A percentile compares a stretch with the other conserved stretches of the same genome.
phyloP scores from a whole-genome alignment of 2,329 filamentous ascomycete species.

The Dactylonectria macrodidyma region DNA sequence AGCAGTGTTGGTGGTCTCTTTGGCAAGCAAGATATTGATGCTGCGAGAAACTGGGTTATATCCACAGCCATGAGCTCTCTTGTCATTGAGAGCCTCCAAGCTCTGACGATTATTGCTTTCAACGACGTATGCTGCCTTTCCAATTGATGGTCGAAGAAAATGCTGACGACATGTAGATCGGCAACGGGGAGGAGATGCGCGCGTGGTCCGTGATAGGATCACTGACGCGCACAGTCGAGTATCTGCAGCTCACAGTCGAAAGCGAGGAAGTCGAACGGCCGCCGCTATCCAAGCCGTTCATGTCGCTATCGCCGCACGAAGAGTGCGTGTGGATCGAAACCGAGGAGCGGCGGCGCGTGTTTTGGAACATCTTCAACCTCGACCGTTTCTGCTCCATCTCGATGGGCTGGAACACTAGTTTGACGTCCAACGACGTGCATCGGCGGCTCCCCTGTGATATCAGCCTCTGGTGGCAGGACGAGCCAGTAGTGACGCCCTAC shows the following conservation, averaged over 20 bases:
- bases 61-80: slow-evolving; percentile 51
- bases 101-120: slow-evolving; percentile 55
- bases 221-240: slow-evolving; percentile 46
- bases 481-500: slow-evolving; percentile 55
- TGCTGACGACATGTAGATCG: slow-evolving; percentile 43
- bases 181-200: slow-evolving; percentile 29
- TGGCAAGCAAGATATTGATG: slow-evolving; percentile 1
- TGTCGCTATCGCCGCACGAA: slow-evolving; percentile 46
- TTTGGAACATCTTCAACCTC: slow-evolving; percentile 55
- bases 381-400: slow-evolving; percentile 53
- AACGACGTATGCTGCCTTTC: slow-evolving; percentile 48
- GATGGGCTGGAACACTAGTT: slow-evolving; percentile 55
- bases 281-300: slow-evolving; percentile 46
- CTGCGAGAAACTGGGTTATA: slow-evolving; percentile 26
- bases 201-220: slow-evolving; percentile 38
- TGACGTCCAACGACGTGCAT: slow-evolving; percentile 53
- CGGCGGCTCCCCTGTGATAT: slow-evolving; percentile 56
- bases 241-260: slow-evolving; percentile 46
- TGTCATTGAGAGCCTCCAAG: slow-evolving; percentile 55
- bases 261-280: slow-evolving; percentile 48
- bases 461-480: slow-evolving; percentile 54
- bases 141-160: slow-evolving; percentile 39
- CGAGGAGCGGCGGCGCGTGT: slow-evolving; percentile 54
- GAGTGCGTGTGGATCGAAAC: slow-evolving; percentile 41
- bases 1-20: slow-evolving; percentile 35